These are phyloP conservation scores for Suillus alpinus DNA, from an alignment of 768 basidiomycete genomes.

Conservation along the genomic window DNA sequence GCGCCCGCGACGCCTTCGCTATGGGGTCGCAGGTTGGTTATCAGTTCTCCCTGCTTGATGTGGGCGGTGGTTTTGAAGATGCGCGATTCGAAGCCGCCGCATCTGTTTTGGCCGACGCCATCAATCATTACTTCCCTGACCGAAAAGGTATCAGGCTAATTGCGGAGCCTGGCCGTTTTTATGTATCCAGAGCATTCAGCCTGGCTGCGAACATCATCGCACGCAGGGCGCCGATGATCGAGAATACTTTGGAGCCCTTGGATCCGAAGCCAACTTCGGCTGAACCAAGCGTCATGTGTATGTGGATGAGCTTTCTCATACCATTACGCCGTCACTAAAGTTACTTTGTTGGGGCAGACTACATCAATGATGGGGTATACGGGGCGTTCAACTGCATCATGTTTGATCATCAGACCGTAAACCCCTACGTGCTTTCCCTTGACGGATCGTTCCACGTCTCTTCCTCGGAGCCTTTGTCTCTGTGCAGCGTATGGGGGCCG, in stretches of 20 bases:
- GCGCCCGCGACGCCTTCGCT: conserved; percentile 81
- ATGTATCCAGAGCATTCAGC: conserved; percentile 88
- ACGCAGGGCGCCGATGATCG: conserved; percentile 58
- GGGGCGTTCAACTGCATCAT: conserved; percentile 96
- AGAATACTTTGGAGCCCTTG: conserved; percentile 23
- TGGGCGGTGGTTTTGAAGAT: conserved; percentile 97
- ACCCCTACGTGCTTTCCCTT: conserved; percentile 77
- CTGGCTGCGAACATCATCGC: conserved; percentile 94
- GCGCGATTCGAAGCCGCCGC: conserved; percentile 81
- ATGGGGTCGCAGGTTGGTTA: conserved; percentile 84
- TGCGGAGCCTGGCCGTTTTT: conserved; percentile 94
- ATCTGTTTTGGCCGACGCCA: conserved; percentile 60
- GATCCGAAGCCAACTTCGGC: conserved; percentile 28
- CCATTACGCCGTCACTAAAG: neutral
- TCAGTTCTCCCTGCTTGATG: conserved; percentile 79
- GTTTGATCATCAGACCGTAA: conserved; percentile 93
- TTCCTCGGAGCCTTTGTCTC: conserved; percentile 38
- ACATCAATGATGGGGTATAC: conserved; percentile 99
- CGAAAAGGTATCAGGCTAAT: conserved; percentile 71
- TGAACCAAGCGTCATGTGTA: conserved; percentile 82
- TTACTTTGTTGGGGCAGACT: conserved; percentile 54
- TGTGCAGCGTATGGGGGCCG: conserved; percentile 92
- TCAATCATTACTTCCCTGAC: conserved; percentile 79
- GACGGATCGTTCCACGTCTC: conserved; percentile 53
- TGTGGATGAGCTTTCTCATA: conserved; percentile 36